A percentile compares a stretch with the other conserved stretches of the same genome.
Conservation (phyloP, 2,329 filamentous ascomycete species). For the Acarospora socialis region DNA sequence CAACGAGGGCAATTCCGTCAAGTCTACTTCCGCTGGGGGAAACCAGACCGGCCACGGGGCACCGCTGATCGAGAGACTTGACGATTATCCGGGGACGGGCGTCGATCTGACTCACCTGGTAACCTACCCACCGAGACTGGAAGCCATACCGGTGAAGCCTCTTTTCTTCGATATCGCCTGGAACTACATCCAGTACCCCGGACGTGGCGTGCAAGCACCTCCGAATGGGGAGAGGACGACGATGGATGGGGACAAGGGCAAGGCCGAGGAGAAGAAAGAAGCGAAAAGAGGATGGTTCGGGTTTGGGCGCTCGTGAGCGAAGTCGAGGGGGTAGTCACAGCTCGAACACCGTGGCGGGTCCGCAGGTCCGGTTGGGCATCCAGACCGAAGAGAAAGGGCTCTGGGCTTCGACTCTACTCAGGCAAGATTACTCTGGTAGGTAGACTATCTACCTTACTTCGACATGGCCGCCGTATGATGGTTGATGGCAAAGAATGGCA, state of each 20-base stretch:
- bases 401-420: no score
- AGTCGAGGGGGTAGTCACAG: not conserved
- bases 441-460: no score
- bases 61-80: conserved; percentile 60
- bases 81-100: conserved; percentile 56
- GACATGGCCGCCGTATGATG: no score
- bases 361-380: no score
- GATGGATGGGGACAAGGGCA: conserved; percentile 19
- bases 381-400: no score
- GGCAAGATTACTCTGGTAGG: no score
- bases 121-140: conserved; percentile 69
- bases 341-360: no score
- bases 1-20: conserved; percentile 43
- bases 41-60: conserved; percentile 27
- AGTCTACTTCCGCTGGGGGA: conserved; percentile 32
- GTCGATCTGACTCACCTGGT: conserved; percentile 71
- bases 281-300: conserved; percentile 67
- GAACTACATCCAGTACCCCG: conserved; percentile 93
- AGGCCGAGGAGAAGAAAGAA: conserved; percentile 33
- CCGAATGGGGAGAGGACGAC: conserved; percentile 13
- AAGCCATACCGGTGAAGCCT: conserved; percentile 79
- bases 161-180: conserved; percentile 92
- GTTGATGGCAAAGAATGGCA: no score
- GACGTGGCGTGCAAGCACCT: conserved; percentile 27
- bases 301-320: conserved; percentile 35